Evolutionary conservation across 176 grass and related monocot genomes (phyloP).

Genomic region (Saccharum spontaneum): DNA sequence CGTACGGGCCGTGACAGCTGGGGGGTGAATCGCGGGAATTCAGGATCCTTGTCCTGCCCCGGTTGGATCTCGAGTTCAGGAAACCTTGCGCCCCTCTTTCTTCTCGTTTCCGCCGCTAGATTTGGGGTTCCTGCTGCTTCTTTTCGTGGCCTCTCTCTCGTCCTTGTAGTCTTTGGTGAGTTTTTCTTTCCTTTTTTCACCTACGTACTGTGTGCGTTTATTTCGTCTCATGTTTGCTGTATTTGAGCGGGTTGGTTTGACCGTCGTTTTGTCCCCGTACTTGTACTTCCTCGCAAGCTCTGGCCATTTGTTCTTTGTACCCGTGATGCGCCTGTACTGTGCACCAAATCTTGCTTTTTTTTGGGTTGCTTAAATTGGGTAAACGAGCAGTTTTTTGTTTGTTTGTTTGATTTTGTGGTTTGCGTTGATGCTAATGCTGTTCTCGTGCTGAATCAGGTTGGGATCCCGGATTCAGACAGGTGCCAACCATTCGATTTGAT

Average conservation of each 20-base stretch:
- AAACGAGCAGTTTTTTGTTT: neutral
- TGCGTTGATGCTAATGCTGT: neutral
- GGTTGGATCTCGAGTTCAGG: conserved; percentile 33
- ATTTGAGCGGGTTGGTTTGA: conserved; percentile 19
- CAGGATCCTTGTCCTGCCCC: conserved; percentile 5
- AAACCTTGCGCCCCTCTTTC: neutral
- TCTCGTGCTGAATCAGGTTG: conserved; percentile 14
- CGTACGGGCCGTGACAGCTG: neutral
- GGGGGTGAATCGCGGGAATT: conserved; percentile 6
- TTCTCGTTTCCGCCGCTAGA: neutral
- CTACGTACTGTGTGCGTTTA: neutral
- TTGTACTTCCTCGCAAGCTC: conserved; percentile 22
- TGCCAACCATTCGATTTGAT: conserved; percentile 6
- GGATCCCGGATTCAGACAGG: neutral
- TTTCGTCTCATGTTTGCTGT: conserved; percentile 7
- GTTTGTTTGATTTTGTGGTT: neutral
- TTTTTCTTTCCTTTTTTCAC: neutral
- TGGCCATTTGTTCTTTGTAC: neutral
- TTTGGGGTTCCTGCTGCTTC: conserved; percentile 15
- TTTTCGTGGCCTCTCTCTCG: conserved; percentile 3
- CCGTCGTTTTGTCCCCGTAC: neutral
- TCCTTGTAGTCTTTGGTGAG: neutral
- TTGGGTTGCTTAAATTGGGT: conserved; percentile 28
- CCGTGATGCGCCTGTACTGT: conserved; percentile 14
- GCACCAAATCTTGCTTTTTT: conserved; percentile 1